Evolutionary conservation across 225 moss, liverwort and hornwort species (phyloP).

Genomic region (Marchantia polymorpha): DNA sequence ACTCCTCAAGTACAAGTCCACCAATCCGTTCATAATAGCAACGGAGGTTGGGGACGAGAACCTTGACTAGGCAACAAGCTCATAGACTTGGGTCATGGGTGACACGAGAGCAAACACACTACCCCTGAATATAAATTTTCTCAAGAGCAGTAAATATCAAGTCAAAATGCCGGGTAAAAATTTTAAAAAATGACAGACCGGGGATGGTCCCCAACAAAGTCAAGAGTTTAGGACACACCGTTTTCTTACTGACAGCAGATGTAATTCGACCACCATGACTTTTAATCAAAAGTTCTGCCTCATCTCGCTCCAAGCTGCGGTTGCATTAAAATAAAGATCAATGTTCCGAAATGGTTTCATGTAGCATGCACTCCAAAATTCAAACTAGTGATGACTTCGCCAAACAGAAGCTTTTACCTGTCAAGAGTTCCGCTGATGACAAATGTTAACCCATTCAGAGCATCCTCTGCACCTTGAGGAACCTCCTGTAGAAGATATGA

Average conservation of each 20-base stretch:
- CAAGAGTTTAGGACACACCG: slow-evolving; percentile 40
- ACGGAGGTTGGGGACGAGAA: too few relatives aligned
- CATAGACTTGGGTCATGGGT: too few relatives aligned
- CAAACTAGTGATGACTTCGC: background rate
- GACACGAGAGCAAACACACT: too few relatives aligned
- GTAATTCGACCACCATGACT: slow-evolving; percentile 88
- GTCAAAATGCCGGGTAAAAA: too few relatives aligned
- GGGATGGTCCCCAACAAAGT: background rate
- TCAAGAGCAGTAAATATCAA: too few relatives aligned
- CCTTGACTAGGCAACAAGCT: too few relatives aligned
- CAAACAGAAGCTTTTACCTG: slow-evolving; percentile 46
- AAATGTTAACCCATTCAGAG: slow-evolving; percentile 70
- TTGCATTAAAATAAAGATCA: background rate
- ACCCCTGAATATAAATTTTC: too few relatives aligned
- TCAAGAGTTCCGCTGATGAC: slow-evolving; percentile 96
- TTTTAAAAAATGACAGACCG: background rate
- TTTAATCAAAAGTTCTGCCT: slow-evolving; percentile 88
- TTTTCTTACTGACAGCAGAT: slow-evolving; percentile 93
- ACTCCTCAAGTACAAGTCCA: too few relatives aligned
- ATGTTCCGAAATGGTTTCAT: background rate
- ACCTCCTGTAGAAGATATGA: slow-evolving; percentile 56
- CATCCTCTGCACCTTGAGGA: slow-evolving; percentile 84
- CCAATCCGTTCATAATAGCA: too few relatives aligned
- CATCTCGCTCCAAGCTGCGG: slow-evolving; percentile 94
- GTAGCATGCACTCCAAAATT: background rate